Evolutionary conservation across 148 eudicot species (phyloP), one percentile per base, ranked within the genome.

Genomic region (Salicornia ramosissima): DNA sequence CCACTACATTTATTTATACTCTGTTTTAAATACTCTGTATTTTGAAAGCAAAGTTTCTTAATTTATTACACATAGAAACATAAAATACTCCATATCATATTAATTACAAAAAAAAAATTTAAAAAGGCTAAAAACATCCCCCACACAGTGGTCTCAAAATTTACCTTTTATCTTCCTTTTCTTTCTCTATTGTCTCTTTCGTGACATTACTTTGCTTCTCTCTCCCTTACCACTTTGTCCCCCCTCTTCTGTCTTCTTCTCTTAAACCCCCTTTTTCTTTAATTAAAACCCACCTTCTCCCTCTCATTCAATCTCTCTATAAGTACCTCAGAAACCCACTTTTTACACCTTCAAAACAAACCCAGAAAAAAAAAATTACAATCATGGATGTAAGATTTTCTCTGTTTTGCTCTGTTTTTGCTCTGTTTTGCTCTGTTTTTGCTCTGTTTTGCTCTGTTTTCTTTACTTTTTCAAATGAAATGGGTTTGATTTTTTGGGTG

Each of bases 381-480:
- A 45, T 24, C 42, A 79, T 79, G 82, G 82, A 79, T 70, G 82
- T 79, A 71, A 79, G 75, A 67, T 28, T 68, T 11, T 3, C 65
- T 58, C 39, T 47, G 7, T 14, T 40, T 51, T 51, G 12, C 10
- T 22, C 19, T 45, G 49, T 45, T 45, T 13, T 68, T 11, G 3
- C 65, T 58, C 39, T 47, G 7, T 14, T 40, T 51, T 51, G 12
- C 10, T 22, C 19, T 45, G 49, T 45, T 45, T 13, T 13, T 45
- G 10, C 15, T 11, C 49, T 8, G 11, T 45, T 45, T 45, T 59
- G 53, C 16, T 28, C 45, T 16, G n/a, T 19, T 9, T 42, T 56
- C 4, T 39, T 29, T 21, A 15, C 26, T 39, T 36, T 36, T 36
- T 36, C 8, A 8, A 36, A 36, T 36, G 40, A 36, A 36, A 3